Evolutionary conservation across 1,139 yeast genomes (phyloP).

Genomic region (Trichomonascaceae sp.): DNA sequence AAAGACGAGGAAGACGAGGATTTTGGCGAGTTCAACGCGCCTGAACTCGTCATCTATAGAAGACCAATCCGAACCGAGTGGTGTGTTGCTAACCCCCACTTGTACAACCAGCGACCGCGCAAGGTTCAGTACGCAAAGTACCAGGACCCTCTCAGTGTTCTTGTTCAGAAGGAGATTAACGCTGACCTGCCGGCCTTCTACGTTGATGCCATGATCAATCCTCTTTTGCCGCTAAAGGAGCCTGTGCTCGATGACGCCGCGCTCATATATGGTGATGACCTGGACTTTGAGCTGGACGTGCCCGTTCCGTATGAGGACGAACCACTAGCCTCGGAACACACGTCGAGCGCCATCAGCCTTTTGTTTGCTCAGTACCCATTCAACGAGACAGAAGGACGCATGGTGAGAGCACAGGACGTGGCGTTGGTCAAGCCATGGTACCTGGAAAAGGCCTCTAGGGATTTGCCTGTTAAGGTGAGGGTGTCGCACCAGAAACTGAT

Average conservation of each 20-base stretch:
- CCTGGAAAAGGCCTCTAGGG: slow-evolving; percentile 47
- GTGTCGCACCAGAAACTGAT: slow-evolving; percentile 80
- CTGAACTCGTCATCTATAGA: slow-evolving; percentile 77
- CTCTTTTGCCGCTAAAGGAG: slow-evolving; percentile 35
- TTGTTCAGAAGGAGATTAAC: slow-evolving; percentile 31
- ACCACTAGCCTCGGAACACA: slow-evolving; percentile 34
- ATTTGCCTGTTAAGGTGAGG: slow-evolving; percentile 58
- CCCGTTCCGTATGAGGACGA: slow-evolving; percentile 34
- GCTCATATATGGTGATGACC: slow-evolving; percentile 21
- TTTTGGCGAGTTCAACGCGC: slow-evolving; percentile 76
- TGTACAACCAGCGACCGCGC: slow-evolving; percentile 70
- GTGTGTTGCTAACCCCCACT: slow-evolving; percentile 70
- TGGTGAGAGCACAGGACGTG: slow-evolving; percentile 80
- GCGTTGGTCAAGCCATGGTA: slow-evolving; percentile 78
- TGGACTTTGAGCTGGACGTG: not conserved
- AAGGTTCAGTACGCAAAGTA: slow-evolving; percentile 49
- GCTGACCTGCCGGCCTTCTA: slow-evolving; percentile 44
- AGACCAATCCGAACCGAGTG: slow-evolving; percentile 69
- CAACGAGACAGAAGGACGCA: slow-evolving; percentile 56
- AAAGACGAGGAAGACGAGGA: slow-evolving; percentile 65
- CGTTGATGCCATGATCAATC: slow-evolving; percentile 43
- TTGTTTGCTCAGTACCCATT: slow-evolving; percentile 83
- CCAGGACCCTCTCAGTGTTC: slow-evolving; percentile 45
- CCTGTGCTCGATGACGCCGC: slow-evolving; percentile 21
- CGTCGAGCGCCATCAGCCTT: slow-evolving; percentile 48